Evolutionary conservation across 2,329 filamentous ascomycete genomes (phyloP).

Genomic region (Helotiales sp.): DNA sequence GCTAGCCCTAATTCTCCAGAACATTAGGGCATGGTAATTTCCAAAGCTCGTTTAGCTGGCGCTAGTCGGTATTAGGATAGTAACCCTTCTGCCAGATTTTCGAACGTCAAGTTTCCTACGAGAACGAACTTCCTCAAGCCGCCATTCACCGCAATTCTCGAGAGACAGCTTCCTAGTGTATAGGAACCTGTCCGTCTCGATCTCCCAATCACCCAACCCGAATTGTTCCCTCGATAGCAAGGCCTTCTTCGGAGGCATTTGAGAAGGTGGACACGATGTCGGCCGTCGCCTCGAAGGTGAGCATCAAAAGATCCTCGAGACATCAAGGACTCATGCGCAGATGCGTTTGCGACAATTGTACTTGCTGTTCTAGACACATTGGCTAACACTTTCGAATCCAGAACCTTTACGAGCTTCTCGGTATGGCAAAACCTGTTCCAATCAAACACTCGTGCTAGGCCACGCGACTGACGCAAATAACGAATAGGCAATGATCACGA

Average conservation of each 20-base stretch:
- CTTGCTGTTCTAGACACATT: conserved; percentile 20
- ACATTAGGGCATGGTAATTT: background rate
- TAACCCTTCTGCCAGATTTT: background rate
- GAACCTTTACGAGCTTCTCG: conserved; percentile 99
- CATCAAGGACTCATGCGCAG: conserved; percentile 17
- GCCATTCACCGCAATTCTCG: conserved; percentile 27
- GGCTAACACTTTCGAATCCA: conserved; percentile 48
- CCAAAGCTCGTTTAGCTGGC: background rate
- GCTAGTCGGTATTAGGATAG: background rate
- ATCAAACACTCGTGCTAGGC: conserved; percentile 21
- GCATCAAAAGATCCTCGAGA: conserved; percentile 8
- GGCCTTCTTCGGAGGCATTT: conserved; percentile 40
- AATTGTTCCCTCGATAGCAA: conserved; percentile 40
- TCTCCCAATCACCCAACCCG: conserved; percentile 22
- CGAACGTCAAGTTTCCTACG: background rate
- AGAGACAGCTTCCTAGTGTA: conserved; percentile 39
- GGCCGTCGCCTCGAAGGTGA: conserved; percentile 37
- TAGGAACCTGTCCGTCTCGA: conserved; percentile 39
- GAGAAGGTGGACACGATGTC: conserved; percentile 39
- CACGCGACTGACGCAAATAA: conserved; percentile 32
- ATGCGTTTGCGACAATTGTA: background rate
- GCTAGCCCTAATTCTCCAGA: background rate
- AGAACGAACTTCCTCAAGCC: conserved; percentile 8
- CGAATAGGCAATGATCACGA: conserved; percentile 57
- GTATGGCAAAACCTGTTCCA: conserved; percentile 54